These are phyloP conservation scores for Candida smagusa DNA, from an alignment of 1,139 yeast species.

Conservation along the genomic window DNA sequence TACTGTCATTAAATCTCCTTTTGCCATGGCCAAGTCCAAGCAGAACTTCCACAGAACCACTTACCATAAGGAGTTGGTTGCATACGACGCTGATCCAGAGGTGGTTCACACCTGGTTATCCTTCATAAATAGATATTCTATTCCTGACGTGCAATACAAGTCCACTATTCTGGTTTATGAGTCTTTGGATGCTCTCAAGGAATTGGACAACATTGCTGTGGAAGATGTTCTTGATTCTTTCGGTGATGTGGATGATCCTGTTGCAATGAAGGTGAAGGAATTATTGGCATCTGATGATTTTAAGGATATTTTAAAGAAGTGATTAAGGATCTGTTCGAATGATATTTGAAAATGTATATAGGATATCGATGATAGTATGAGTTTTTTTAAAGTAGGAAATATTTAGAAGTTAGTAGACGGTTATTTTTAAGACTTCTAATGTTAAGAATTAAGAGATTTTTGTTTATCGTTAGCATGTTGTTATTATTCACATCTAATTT, in stretches of 20 bases:
- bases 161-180: constrained; percentile 68
- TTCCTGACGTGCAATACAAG: constrained; percentile 79
- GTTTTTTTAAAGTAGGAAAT: too few relatives aligned
- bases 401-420: too few relatives aligned
- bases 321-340: too few relatives aligned
- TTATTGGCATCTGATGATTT: constrained; percentile 58
- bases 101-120: constrained; percentile 81
- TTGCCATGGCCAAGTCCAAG: constrained; percentile 90
- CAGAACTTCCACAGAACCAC: constrained; percentile 93
- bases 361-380: too few relatives aligned
- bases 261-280: constrained; percentile 70
- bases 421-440: too few relatives aligned
- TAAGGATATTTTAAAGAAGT: constrained; percentile 32
- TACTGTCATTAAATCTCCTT: constrained; percentile 92
- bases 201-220: constrained; percentile 26
- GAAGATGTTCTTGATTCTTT: constrained; percentile 36
- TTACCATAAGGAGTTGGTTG: constrained; percentile 65
- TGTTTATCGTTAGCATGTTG: too few relatives aligned
- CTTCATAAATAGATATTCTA: constrained; percentile 71
- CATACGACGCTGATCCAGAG: constrained; percentile 85
- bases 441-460: too few relatives aligned
- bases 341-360: too few relatives aligned
- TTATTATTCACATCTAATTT: too few relatives aligned
- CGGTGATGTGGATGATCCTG: constrained; percentile 49
- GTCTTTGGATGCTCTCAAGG: constrained; percentile 37